Evolutionary conservation across 164 flowering plant species (phyloP), one percentile per base, ranked within the genome.

Genomic region (Akebia trifoliata): DNA sequence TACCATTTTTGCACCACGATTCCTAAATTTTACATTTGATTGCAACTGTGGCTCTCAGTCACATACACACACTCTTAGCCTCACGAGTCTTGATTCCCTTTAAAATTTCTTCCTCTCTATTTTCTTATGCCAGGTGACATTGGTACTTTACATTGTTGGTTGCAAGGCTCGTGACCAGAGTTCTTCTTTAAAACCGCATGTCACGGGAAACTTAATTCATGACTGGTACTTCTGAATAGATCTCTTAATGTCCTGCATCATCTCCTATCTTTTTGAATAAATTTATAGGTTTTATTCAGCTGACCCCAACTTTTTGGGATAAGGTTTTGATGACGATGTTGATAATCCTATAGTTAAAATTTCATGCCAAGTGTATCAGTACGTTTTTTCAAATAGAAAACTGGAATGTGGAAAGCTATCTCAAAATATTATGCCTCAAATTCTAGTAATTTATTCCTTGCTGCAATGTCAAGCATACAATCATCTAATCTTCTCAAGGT

Each of bases 101-200:
- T 17, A 14, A 56, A 14, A 17, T 8, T 50, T 43, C 12, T 38
- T 32, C 44, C 26, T 12, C 37, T 57, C 7, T 49, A 37, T 49
- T 50, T 26, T 15, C 25, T 17, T 36, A 48, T 65, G 61, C 51
- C 72, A 91, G 96, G 94, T 73, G 42, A 74, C 95, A 12, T 56
- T 74, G 45, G 49, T 70, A 26, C 87, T 91, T 42, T 81, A 80
- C 71, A 59, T 53, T 63, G 66, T 75, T 67, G 98, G 96, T 36
- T 51, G 70, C 71, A 76, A 63, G 47, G 86, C 95, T 42, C 55
- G 30, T 39, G 69, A 72, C 67, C 69, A 59, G 55, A 56, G 90
- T 67, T 81, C 97, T 32, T 91, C 98, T 14, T 65, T 88, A 57
- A 91, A 80, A 75, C 80, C 92, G 57, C 88, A 87, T 63, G 47